These are phyloP conservation scores for Lathyrus aphaca DNA, from an alignment of 306 rosid species.

Conservation along the genomic window DNA sequence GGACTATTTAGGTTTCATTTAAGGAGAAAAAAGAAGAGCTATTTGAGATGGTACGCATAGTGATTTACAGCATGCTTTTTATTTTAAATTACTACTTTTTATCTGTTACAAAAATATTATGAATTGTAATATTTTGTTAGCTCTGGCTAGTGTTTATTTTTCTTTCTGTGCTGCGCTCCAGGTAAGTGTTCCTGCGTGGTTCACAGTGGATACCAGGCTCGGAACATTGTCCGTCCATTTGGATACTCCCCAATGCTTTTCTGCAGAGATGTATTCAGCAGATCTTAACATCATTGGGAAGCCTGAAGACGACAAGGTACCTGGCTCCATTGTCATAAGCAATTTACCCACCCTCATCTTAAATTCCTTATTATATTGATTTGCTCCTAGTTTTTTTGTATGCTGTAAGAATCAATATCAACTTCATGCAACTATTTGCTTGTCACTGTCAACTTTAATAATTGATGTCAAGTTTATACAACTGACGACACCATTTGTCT, in stretches of 20 bases:
- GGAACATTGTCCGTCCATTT: constrained; percentile 96
- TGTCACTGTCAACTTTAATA: constrained; percentile 12
- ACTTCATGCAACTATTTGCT: constrained; percentile 19
- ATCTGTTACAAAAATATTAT: background rate
- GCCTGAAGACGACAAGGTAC: constrained; percentile 98
- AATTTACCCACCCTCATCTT: constrained; percentile 24
- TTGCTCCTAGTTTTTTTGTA: constrained; percentile 19
- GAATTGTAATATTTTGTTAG: constrained; percentile 32
- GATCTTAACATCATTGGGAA: constrained; percentile 90
- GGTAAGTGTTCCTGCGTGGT: constrained; percentile 99
- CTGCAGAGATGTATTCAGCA: constrained; percentile 95
- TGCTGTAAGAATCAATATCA: constrained; percentile 14
- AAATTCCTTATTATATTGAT: constrained; percentile 10
- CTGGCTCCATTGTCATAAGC: constrained; percentile 19
- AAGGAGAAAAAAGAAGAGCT: constrained; percentile 92
- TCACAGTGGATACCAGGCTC: constrained; percentile 94
- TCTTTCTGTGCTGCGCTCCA: constrained; percentile 51
- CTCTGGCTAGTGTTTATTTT: constrained; percentile 37
- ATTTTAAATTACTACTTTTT: background rate
- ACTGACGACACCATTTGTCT: constrained; percentile 18
- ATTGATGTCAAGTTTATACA: constrained; percentile 29
- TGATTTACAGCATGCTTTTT: constrained; percentile 30
- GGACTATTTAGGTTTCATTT: constrained; percentile 72
- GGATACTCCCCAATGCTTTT: constrained; percentile 95
- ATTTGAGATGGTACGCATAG: constrained; percentile 80